Percentiles rank a stretch among this genome's conserved stretches.
Evolutionary conservation across 1,284 basidiomycete species (phyloP).

Genomic region (Pseudozyma sp.): DNA sequence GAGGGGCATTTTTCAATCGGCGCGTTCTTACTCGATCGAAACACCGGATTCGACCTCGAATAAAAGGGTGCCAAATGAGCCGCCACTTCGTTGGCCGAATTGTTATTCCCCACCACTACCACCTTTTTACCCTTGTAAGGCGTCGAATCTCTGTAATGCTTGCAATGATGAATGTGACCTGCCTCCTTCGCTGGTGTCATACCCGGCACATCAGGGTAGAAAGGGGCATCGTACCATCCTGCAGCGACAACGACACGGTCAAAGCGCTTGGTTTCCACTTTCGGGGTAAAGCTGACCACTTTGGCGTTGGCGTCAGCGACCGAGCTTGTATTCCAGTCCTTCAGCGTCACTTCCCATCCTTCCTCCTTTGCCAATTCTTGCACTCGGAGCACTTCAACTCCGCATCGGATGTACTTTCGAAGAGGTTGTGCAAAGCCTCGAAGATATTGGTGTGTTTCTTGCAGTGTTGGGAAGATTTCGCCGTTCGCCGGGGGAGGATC

Average conservation of each 20-base stretch:
- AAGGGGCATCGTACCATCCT: conserved; percentile 59
- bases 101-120: conserved; percentile 63
- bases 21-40: conserved; percentile 30
- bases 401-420: conserved; percentile 24
- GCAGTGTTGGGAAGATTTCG: conserved; percentile 55
- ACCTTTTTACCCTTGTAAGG: conserved; percentile 41
- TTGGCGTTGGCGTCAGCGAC: background rate
- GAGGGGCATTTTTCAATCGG: conserved; percentile 44
- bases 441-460: conserved; percentile 58
- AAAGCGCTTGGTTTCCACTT: conserved; percentile 16
- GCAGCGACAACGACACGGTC: conserved; percentile 55
- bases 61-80: conserved; percentile 55
- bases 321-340: conserved; percentile 26
- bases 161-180: conserved; percentile 58
- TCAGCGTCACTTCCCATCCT: conserved; percentile 43
- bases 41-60: conserved; percentile 37
- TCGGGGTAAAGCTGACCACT: conserved; percentile 25
- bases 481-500: conserved; percentile 30
- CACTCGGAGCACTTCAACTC: conserved; percentile 50
- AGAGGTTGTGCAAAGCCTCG: conserved; percentile 38
- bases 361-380: conserved; percentile 41
- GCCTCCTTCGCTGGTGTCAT: conserved; percentile 25
- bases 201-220: conserved; percentile 49
- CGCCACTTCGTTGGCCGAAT: conserved; percentile 59
- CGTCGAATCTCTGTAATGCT: conserved; percentile 58